Conservation (phyloP, 177 flowering plant genomes). For the Vitis hybrid region DNA sequence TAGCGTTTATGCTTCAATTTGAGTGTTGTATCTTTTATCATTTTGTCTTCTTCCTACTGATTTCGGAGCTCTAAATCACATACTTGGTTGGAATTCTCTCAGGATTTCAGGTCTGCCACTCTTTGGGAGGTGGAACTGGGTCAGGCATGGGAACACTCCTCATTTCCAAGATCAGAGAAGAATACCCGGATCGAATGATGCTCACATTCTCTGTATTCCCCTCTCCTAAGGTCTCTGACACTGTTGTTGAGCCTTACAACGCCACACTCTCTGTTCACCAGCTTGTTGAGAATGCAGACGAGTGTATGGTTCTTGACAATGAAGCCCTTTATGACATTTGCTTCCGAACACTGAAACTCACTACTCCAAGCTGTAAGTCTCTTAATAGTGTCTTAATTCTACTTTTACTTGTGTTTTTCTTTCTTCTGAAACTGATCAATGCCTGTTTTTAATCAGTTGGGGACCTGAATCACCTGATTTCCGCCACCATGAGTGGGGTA, state of each 20-base stretch:
- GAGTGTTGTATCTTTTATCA: no score
- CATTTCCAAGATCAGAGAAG: conserved; percentile 46
- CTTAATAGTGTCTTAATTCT: neutral
- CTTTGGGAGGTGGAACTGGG: conserved; percentile 32
- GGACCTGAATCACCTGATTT: conserved; percentile 29
- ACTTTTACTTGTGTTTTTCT: neutral
- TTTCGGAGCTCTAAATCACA: no score
- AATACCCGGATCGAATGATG: conserved; percentile 53
- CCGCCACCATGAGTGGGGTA: conserved; percentile 36
- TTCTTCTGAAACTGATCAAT: neutral
- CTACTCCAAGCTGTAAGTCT: conserved; percentile 39
- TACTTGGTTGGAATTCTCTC: no score
- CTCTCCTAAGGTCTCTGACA: conserved; percentile 42
- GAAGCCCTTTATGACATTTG: conserved; percentile 43
- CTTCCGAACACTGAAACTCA: conserved; percentile 38
- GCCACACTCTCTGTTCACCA: conserved; percentile 51
- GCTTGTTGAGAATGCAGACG: conserved; percentile 49
- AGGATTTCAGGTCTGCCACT: conserved; percentile 14
- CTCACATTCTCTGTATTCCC: conserved; percentile 51
- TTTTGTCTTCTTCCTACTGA: no score
- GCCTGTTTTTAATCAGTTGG: conserved; percentile 21
- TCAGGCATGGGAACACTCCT: conserved; percentile 49
- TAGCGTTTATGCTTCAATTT: no score
- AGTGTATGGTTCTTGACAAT: conserved; percentile 49
- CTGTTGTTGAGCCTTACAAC: conserved; percentile 48